Base-by-base conservation (phyloP, 495 filamentous ascomycete genomes). In the Saxispiralis lemnorum region DNA sequence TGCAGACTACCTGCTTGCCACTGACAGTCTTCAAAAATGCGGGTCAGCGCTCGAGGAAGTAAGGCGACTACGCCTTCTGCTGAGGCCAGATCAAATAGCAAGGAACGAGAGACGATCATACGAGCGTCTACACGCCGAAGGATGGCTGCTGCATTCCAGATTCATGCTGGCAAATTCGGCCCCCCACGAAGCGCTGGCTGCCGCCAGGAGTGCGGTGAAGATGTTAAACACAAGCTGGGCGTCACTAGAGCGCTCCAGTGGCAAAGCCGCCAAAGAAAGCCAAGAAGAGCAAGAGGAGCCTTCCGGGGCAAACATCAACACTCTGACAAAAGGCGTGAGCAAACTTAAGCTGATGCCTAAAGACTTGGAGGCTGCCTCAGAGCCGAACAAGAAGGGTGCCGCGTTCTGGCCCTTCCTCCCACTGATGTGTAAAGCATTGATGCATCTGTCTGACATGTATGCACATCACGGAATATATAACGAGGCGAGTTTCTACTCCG, bases 401-500 rank as follows among this genome's bases (percentile, higher is more conserved):
- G 69, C 70, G 11, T 87, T 89, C 48, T 97, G 89, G 89, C 65
- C 71, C 15, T 64, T 94, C 6, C 73, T 92, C 31, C 69, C 73
- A 28, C 72, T 73, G 7, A 65, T 94, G 20, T 78, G 82, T 54
- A 72, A 71, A 5, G 71, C 73, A 37, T 60, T 88, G 21, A 53
- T 74, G 37, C 76, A 83, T 42, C 70, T 93, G 5, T 83, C 85
- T 3, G 67, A 66, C 16, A 59, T 92, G 13, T 93, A 81, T 45
- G 73, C 82, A 3, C 76, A 87, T 43, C 71, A 86, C 52, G 88
- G 92, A 36, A 70, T 94, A 58, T 81, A 85, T 51, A 77, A 80
- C 39, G 92, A 96, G 56, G 81, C 87, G 6, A 64, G 88, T n/a
- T 89, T 85, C 59, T 93, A 93, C 52, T 72, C 78, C 6, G 79